Percentiles rank a stretch among this genome's conserved stretches.
phyloP scores from a whole-genome alignment of 768 basidiomycete genomes.

The Trametes meyenii region DNA sequence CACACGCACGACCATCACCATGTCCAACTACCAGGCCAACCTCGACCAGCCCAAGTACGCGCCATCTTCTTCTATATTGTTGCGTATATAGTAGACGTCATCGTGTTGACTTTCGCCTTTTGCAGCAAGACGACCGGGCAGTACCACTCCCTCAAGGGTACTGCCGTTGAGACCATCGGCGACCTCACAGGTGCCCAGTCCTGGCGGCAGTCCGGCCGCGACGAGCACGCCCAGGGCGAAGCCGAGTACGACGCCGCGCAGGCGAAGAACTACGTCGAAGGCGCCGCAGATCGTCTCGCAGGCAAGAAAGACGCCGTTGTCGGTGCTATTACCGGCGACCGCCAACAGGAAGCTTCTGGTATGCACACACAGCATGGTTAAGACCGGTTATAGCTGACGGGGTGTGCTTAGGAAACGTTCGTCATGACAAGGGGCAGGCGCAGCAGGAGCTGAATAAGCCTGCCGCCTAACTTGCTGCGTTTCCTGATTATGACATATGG shows the following conservation, averaged over 20 bases:
- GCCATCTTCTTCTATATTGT: not conserved
- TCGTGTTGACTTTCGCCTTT: not conserved
- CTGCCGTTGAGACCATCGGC: constrained; percentile 43
- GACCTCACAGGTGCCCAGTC: constrained; percentile 44
- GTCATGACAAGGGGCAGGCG: constrained; percentile 27
- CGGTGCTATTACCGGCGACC: constrained; percentile 59
- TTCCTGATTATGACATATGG: constrained; percentile 24
- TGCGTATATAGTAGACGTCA: not conserved
- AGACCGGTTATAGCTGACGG: not conserved
- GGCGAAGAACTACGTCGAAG: constrained; percentile 52
- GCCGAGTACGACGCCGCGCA: constrained; percentile 49
- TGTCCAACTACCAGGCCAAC: constrained; percentile 15
- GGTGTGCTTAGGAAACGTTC: constrained; percentile 19
- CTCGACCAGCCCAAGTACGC: constrained; percentile 29
- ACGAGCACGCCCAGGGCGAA: constrained; percentile 55
- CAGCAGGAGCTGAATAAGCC: constrained; percentile 28
- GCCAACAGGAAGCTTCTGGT: constrained; percentile 53
- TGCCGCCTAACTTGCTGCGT: not conserved
- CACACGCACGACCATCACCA: not conserved
- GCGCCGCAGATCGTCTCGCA: constrained; percentile 44
- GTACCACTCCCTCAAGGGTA: constrained; percentile 45
- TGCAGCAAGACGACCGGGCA: constrained; percentile 43
- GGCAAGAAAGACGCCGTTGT: constrained; percentile 60
- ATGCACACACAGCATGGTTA: constrained; percentile 7
- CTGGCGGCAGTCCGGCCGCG: constrained; percentile 48